These are phyloP conservation scores for Pythium guiyangense DNA, from an alignment of 352 stramenopile genomes.

Conservation along the genomic window DNA sequence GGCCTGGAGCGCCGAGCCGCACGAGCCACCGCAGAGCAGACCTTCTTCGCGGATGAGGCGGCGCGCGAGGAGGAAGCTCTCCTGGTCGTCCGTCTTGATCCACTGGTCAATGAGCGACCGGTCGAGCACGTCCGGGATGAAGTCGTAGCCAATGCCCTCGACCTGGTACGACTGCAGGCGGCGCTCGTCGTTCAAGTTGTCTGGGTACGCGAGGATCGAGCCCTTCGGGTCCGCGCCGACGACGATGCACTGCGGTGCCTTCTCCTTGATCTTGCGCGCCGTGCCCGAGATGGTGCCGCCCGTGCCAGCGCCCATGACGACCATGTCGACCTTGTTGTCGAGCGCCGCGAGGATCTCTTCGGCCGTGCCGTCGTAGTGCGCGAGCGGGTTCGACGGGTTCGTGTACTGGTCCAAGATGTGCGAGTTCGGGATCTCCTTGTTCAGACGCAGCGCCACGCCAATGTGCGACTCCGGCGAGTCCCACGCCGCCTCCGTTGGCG, in stretches of 20 bases:
- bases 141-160: conserved; percentile 97
- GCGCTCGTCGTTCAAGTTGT: conserved; percentile 90
- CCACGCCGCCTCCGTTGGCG: conserved; percentile 93
- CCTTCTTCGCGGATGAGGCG: conserved; percentile 94
- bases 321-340: conserved; percentile 92
- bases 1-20: conserved; percentile 81
- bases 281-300: conserved; percentile 94
- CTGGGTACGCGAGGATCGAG: conserved; percentile 90
- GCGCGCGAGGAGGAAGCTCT: conserved; percentile 93
- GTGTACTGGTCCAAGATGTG: conserved; percentile 97
- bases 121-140: conserved; percentile 94
- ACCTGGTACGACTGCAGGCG: conserved; percentile 88
- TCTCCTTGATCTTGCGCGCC: conserved; percentile 92
- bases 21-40: conserved; percentile 92
- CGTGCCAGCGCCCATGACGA: conserved; percentile 93
- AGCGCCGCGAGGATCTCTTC: conserved; percentile 93
- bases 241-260: conserved; percentile 77
- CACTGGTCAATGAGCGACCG: conserved; percentile 89
- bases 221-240: conserved; percentile 90
- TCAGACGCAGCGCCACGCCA: conserved; percentile 87
- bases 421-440: conserved; percentile 90
- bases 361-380: conserved; percentile 94
- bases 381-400: no score
- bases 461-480: conserved; percentile 95
- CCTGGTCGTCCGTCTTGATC: conserved; percentile 94